A percentile compares a stretch with the other conserved stretches of the same genome.
These are phyloP conservation scores for Psilocybe sp. DNA, from an alignment of 768 basidiomycete species.

Conservation along the genomic window DNA sequence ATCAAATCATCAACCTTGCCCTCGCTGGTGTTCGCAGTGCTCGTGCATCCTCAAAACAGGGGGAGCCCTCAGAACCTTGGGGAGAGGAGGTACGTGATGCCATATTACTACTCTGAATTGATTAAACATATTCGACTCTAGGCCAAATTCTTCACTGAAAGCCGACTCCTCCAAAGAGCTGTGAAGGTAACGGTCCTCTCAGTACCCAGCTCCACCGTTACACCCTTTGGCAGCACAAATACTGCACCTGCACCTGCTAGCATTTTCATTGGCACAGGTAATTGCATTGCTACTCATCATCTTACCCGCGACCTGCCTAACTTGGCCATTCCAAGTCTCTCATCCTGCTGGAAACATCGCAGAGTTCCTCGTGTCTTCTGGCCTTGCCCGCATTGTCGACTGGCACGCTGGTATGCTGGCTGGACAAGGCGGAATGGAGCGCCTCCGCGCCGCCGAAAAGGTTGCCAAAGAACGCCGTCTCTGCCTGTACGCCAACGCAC, in stretches of 20 bases:
- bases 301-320: background rate
- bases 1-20: constrained; percentile 86
- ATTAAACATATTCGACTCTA: constrained; percentile 28
- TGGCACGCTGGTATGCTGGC: constrained; percentile 98
- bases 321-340: constrained; percentile 43
- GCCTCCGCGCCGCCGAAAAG: constrained; percentile 81
- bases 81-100: constrained; percentile 75
- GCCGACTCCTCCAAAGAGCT: constrained; percentile 73
- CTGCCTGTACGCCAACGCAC: constrained; percentile 63
- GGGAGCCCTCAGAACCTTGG: constrained; percentile 78
- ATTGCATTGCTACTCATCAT: constrained; percentile 15
- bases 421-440: constrained; percentile 80
- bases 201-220: constrained; percentile 72
- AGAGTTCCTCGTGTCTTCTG: constrained; percentile 79
- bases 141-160: constrained; percentile 95
- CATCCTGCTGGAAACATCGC: constrained; percentile 96
- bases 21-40: constrained; percentile 81
- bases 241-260: constrained; percentile 64
- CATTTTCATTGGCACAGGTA: constrained; percentile 86
- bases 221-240: constrained; percentile 70
- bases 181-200: constrained; percentile 80
- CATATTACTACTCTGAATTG: constrained; percentile 1
- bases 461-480: constrained; percentile 72
- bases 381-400: constrained; percentile 89
- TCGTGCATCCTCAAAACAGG: constrained; percentile 65